Conservation (phyloP, 805 yeast genomes). For the Lachancea mirantina region DNA sequence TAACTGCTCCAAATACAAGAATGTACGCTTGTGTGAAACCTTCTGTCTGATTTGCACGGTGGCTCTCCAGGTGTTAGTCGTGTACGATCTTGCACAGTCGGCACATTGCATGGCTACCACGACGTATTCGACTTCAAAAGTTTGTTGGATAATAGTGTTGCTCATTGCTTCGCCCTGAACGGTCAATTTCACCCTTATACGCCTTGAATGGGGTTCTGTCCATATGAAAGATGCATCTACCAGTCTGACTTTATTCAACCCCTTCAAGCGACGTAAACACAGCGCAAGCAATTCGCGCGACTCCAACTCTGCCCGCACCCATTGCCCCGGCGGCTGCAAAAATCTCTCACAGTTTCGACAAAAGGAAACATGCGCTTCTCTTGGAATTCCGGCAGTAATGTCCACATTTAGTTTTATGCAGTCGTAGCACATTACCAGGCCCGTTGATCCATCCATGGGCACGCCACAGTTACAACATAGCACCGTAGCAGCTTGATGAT, state of each 20-base stretch:
- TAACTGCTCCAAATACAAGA: constrained; percentile 89
- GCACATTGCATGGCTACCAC: constrained; percentile 97
- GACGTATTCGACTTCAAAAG: constrained; percentile 87
- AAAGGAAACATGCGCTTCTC: constrained; percentile 88
- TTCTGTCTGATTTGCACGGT: constrained; percentile 96
- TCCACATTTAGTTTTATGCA: constrained; percentile 92
- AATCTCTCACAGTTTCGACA: constrained; percentile 97
- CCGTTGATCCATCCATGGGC: constrained; percentile 93
- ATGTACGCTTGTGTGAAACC: constrained; percentile 94
- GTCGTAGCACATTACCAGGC: constrained; percentile 93
- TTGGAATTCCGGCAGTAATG: constrained; percentile 87
- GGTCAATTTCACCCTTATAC: constrained; percentile 83
- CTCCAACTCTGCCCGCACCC: constrained; percentile 88
- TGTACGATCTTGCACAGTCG: constrained; percentile 95
- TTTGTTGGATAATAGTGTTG: constrained; percentile 87
- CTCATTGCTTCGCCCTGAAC: constrained; percentile 96
- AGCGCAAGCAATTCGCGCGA: constrained; percentile 88
- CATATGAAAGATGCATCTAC: constrained; percentile 93
- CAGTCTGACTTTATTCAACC: constrained; percentile 75
- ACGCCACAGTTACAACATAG: constrained; percentile 98
- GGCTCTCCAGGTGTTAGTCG: constrained; percentile 97
- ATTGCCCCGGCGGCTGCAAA: constrained; percentile 88
- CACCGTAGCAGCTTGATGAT: constrained; percentile 62
- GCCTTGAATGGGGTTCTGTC: constrained; percentile 98
- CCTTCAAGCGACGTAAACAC: constrained; percentile 81